A percentile compares a stretch with the other conserved stretches of the same genome.
phyloP scores from a whole-genome alignment of 179 eudicot species.

The Beta corolliflora region DNA sequence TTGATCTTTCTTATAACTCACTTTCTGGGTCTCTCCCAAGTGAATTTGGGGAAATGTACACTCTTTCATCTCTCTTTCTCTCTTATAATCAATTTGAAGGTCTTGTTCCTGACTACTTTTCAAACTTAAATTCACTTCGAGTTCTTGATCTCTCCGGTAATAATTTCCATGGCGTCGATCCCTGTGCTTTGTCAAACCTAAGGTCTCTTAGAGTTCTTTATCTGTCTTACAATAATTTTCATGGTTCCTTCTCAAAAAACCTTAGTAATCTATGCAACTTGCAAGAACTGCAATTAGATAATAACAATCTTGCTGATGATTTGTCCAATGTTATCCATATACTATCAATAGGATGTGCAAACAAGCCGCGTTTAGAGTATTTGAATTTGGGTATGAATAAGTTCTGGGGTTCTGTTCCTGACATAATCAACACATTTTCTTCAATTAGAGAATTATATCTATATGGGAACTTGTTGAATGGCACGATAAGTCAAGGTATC shows the following conservation, averaged over 20 bases:
- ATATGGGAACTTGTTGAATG: constrained; percentile 3
- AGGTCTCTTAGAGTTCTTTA: background rate
- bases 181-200: background rate
- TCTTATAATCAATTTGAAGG: constrained; percentile 18
- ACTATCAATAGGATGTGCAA: background rate
- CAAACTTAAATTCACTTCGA: background rate
- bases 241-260: background rate
- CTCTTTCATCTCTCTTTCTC: constrained; percentile 17
- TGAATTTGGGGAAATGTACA: background rate
- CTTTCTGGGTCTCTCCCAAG: background rate
- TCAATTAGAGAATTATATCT: background rate
- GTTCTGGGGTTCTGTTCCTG: constrained; percentile 22
- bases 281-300: background rate
- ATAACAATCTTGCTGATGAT: background rate
- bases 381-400: constrained; percentile 21
- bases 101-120: constrained; percentile 2
- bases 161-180: constrained; percentile 16
- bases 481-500: background rate
- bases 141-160: constrained; percentile 18
- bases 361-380: background rate
- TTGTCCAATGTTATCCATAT: background rate
- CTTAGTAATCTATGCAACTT: background rate
- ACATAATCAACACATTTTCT: background rate
- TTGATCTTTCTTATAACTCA: background rate
- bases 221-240: background rate